phyloP scores from a whole-genome alignment of 768 basidiomycete species.

The Lactarius deliciosus region DNA sequence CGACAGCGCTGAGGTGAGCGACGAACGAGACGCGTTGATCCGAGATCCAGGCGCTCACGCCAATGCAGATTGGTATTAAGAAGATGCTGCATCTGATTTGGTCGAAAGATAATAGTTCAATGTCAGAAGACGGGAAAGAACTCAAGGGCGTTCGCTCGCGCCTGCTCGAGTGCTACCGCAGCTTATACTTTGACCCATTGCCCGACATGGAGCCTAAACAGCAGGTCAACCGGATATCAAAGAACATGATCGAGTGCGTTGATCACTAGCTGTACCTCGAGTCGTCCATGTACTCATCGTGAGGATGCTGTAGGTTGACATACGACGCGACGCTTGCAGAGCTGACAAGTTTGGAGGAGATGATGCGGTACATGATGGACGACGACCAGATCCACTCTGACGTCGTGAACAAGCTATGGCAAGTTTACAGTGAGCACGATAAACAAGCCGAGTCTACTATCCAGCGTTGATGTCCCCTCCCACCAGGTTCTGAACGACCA shows the following conservation, averaged over 20 bases:
- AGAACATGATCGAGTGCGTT: conserved; percentile 93
- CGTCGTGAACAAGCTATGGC: conserved; percentile 90
- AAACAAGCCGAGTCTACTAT: background rate
- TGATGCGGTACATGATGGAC: conserved; percentile 96
- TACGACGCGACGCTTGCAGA: conserved; percentile 93
- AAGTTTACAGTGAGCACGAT: conserved; percentile 78
- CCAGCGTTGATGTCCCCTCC: background rate
- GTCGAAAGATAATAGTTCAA: conserved; percentile 86
- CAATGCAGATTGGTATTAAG: conserved; percentile 74
- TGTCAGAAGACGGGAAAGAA: conserved; percentile 73
- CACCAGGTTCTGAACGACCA: conserved; percentile 64
- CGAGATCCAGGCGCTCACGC: background rate
- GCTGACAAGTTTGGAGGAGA: conserved; percentile 92
- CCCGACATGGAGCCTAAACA: conserved; percentile 74
- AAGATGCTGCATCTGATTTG: conserved; percentile 97
- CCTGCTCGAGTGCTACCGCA: conserved; percentile 85
- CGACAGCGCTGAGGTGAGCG: conserved; percentile 65
- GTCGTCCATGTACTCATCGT: background rate
- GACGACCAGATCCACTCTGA: conserved; percentile 81
- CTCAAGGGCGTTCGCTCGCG: conserved; percentile 85
- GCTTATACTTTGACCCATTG: conserved; percentile 84
- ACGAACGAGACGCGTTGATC: too few species aligned
- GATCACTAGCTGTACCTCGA: background rate
- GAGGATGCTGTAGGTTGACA: conserved; percentile 59
- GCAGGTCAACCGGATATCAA: conserved; percentile 88